A percentile compares a stretch with the other conserved stretches of the same genome.
Evolutionary conservation across 179 eudicot genomes (phyloP).

Genomic region (Heliamphora pulchella): DNA sequence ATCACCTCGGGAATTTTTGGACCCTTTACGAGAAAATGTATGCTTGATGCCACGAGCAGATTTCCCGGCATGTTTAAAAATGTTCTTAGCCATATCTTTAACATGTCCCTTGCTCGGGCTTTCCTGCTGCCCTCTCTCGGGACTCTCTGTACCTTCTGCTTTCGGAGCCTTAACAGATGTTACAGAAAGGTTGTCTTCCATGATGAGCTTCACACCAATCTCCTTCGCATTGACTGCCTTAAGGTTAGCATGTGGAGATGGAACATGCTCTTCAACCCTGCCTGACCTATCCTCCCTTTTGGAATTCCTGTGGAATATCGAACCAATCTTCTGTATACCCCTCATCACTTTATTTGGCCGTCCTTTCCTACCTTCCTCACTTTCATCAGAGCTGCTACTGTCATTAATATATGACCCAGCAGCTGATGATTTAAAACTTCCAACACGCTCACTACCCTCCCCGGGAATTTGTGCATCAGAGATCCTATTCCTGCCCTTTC

Average conservation of each 20-base stretch:
- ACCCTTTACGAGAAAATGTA: slow-evolving; percentile 42
- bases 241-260: slow-evolving; percentile 41
- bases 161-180: slow-evolving; percentile 19
- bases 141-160: slow-evolving; percentile 25
- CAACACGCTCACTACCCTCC: slow-evolving; percentile 19
- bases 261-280: slow-evolving; percentile 21
- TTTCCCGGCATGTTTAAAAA: slow-evolving; percentile 45
- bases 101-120: slow-evolving; percentile 29
- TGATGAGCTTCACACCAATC: slow-evolving; percentile 40
- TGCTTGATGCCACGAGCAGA: slow-evolving; percentile 45
- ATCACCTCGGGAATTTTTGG: slow-evolving; percentile 22
- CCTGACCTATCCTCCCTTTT: slow-evolving; percentile 27
- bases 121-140: slow-evolving; percentile 33
- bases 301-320: slow-evolving; percentile 39
- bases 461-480: slow-evolving; percentile 30
- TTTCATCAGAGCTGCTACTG: slow-evolving; percentile 51
- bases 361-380: slow-evolving; percentile 29
- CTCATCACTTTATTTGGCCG: slow-evolving; percentile 31
- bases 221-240: slow-evolving; percentile 21
- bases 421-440: slow-evolving; percentile 29
- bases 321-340: slow-evolving; percentile 50
- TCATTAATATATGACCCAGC: slow-evolving; percentile 29
- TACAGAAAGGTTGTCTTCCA: slow-evolving; percentile 36
- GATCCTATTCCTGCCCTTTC: slow-evolving; percentile 52
- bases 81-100: slow-evolving; percentile 40